These are phyloP conservation scores for Cymbidium sinense DNA, from an alignment of 106 monocot species.

Conservation along the genomic window DNA sequence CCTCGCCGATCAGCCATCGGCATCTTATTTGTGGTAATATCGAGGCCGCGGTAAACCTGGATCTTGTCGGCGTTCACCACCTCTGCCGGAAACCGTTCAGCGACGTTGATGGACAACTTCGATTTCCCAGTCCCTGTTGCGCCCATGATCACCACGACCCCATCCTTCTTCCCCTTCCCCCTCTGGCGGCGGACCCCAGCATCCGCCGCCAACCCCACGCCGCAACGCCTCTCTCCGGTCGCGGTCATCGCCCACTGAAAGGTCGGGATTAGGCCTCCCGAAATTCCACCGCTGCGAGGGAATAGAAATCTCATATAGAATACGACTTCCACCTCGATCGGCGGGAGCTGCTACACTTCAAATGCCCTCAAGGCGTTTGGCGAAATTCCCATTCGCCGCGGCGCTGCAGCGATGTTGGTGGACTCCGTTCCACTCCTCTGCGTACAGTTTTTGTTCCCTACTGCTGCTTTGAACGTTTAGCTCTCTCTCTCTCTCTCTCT, in stretches of 20 bases:
- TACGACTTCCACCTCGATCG: not conserved
- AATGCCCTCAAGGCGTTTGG: not conserved
- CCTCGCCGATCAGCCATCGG: conserved; percentile 27
- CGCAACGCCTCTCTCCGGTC: not conserved
- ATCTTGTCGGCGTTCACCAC: conserved; percentile 83
- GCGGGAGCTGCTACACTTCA: not conserved
- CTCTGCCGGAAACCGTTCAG: conserved; percentile 33
- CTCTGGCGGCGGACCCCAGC: not conserved
- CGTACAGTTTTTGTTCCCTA: not conserved
- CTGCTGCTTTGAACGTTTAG: not conserved
- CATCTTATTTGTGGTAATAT: conserved; percentile 78
- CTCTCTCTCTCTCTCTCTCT: no score
- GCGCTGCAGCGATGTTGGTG: not conserved
- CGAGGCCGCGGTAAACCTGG: conserved; percentile 63
- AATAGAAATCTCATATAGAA: not conserved
- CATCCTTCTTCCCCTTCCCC: conserved; percentile 10
- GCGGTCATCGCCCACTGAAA: not conserved
- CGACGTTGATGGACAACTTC: conserved; percentile 65
- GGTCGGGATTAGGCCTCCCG: not conserved
- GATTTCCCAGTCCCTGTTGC: conserved; percentile 80
- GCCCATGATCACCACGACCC: conserved; percentile 65
- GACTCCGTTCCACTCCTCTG: not conserved
- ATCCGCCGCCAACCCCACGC: not conserved
- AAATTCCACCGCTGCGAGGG: not conserved
- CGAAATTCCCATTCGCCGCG: not conserved